phyloP scores from a whole-genome alignment of 495 filamentous ascomycete species.

The Annulohypoxylon maeteangense region DNA sequence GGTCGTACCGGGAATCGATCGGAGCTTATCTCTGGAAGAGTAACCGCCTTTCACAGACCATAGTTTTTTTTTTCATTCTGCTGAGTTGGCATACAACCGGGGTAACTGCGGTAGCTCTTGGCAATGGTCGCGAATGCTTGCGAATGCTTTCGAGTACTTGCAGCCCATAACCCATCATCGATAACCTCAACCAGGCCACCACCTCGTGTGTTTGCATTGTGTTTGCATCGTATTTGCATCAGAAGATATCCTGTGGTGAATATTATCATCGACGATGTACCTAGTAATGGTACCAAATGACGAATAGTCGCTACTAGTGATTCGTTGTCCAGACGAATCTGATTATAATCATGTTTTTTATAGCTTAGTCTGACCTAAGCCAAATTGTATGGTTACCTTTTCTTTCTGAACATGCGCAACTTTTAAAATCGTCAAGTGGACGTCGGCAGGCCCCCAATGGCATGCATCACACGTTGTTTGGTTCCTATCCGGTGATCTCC shows the following conservation, averaged over 20 bases:
- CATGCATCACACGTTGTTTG: constrained; percentile 21
- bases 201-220: constrained; percentile 6
- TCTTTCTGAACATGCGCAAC: constrained; percentile 12
- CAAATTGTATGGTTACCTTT: constrained; percentile 1
- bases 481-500: neutral
- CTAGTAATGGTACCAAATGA: constrained; percentile 30
- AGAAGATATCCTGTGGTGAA: constrained; percentile 6
- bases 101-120: constrained; percentile 38
- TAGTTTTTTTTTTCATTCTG: constrained; percentile 17
- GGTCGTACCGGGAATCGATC: constrained; percentile 42
- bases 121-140: constrained; percentile 25
- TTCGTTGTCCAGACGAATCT: constrained; percentile 20
- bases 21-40: constrained; percentile 34
- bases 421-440: neutral
- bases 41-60: constrained; percentile 15
- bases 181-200: constrained; percentile 30
- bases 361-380: neutral
- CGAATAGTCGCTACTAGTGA: constrained; percentile 8
- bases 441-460: neutral
- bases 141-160: constrained; percentile 25
- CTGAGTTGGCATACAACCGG: constrained; percentile 40
- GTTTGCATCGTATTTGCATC: constrained; percentile 12
- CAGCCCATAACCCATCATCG: constrained; percentile 7
- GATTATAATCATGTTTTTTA: constrained; percentile 24
- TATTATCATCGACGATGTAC: constrained; percentile 11